phyloP scores from a whole-genome alignment of 169 alveolate genomes.

The Plasmodium fragile region DNA sequence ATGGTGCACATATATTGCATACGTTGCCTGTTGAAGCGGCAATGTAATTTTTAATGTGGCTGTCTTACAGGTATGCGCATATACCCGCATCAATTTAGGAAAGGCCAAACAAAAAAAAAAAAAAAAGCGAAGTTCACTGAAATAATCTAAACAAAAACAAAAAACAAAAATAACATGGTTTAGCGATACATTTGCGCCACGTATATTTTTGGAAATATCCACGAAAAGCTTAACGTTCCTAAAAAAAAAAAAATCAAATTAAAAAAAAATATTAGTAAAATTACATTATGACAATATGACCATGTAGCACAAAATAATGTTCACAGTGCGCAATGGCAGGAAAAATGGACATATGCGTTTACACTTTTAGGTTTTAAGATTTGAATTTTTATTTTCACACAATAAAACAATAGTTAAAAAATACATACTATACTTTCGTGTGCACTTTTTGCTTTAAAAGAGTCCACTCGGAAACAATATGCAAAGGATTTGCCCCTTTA shows the following conservation, averaged over 20 bases:
- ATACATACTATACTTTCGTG: not conserved
- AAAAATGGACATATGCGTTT: not conserved
- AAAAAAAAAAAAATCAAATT: not conserved
- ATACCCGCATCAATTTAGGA: not conserved
- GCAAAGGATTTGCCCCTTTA: not conserved
- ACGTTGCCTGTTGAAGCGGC: not conserved
- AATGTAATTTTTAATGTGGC: not conserved
- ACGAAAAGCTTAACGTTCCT: not conserved
- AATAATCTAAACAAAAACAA: not conserved
- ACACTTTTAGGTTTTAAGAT: conserved; percentile 42
- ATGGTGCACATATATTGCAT: conserved; percentile 4
- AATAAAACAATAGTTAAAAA: not conserved
- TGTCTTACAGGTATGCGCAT: not conserved
- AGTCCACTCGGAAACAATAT: not conserved
- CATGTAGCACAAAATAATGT: not conserved
- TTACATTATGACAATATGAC: not conserved
- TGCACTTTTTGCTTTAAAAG: not conserved
- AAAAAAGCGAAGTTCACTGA: not conserved
- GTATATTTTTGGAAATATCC: not conserved
- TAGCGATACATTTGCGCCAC: conserved; percentile 1
- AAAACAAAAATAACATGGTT: not conserved
- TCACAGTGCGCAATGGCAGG: not conserved
- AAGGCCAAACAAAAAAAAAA: not conserved
- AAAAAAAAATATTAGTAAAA: not conserved
- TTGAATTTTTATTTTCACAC: not conserved